Conservation (phyloP, 495 filamentous ascomycete species). For the Neurospora sp. region DNA sequence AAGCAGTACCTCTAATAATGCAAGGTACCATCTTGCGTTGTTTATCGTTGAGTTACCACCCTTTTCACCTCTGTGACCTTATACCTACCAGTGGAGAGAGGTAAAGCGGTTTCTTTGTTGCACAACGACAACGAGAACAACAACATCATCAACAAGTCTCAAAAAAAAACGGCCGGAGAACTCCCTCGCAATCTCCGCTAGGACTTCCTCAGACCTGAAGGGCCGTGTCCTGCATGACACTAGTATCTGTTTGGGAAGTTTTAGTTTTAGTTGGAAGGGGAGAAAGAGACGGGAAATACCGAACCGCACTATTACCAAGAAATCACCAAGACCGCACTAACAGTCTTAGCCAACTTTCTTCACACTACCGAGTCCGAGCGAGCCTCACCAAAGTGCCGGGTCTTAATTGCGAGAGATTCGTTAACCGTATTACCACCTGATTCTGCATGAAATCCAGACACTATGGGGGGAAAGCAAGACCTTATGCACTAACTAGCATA, state of each 20-base stretch:
- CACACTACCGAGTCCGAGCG: not conserved
- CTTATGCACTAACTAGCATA: not conserved
- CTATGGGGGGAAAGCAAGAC: not conserved
- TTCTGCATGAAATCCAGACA: not conserved
- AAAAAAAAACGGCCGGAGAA: not conserved
- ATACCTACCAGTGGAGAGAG: not conserved
- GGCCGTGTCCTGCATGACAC: not conserved
- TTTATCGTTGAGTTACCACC: not conserved
- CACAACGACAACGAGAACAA: not conserved
- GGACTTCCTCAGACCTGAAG: not conserved
- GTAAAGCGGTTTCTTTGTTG: not conserved
- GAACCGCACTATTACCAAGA: not conserved
- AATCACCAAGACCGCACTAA: not conserved
- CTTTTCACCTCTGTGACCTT: not conserved
- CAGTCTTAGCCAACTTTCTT: not conserved
- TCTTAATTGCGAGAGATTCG: not conserved
- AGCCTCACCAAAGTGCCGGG: not conserved
- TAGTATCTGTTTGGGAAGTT: not conserved
- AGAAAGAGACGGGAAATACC: not conserved
- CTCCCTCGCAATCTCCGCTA: not conserved
- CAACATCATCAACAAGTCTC: no score
- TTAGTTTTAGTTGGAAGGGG: not conserved
- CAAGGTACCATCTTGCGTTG: not conserved
- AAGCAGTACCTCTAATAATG: not conserved
- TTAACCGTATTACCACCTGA: not conserved